These are phyloP conservation scores for Bidens hawaiensis DNA, from an alignment of 140 eudicot genomes.

Conservation along the genomic window DNA sequence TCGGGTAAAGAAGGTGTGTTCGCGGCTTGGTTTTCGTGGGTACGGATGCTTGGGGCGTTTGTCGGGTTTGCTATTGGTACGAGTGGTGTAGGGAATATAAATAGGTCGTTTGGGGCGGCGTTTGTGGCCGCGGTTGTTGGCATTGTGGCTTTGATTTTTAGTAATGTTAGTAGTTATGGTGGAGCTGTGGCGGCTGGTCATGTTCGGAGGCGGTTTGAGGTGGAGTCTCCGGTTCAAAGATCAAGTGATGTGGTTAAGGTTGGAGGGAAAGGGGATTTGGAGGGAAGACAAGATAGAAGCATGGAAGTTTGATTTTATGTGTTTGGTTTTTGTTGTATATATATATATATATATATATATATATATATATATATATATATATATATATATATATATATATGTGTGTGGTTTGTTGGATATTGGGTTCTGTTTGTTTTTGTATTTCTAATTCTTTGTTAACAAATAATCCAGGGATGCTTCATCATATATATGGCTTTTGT, in stretches of 20 bases:
- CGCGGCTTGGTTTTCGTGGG: constrained; percentile 78
- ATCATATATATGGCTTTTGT: no score
- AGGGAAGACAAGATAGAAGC: constrained; percentile 27
- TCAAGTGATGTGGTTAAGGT: constrained; percentile 14
- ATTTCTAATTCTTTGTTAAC: constrained; percentile 25
- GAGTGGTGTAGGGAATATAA: constrained; percentile 38
- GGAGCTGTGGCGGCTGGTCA: constrained; percentile 83
- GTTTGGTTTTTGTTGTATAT: not conserved
- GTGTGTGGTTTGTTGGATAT: constrained; percentile 17
- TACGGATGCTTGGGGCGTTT: constrained; percentile 56
- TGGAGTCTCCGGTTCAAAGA: constrained; percentile 31
- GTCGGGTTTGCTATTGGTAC: constrained; percentile 69
- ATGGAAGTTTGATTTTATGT: constrained; percentile 27
- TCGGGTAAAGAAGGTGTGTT: constrained; percentile 77
- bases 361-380: no score
- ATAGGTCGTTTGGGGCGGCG: constrained; percentile 58
- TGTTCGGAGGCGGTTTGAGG: constrained; percentile 41
- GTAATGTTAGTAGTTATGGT: constrained; percentile 62
- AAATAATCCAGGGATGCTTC: constrained; percentile 6
- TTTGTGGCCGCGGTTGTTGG: constrained; percentile 55
- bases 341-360: constrained; percentile 1
- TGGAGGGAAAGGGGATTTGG: constrained; percentile 17
- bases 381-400: constrained; percentile 1
- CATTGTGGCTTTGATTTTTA: constrained; percentile 53
- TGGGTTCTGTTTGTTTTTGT: constrained; percentile 4